These are phyloP conservation scores for Digitaria exilis DNA, from an alignment of 202 grass and related monocot species.

Conservation along the genomic window DNA sequence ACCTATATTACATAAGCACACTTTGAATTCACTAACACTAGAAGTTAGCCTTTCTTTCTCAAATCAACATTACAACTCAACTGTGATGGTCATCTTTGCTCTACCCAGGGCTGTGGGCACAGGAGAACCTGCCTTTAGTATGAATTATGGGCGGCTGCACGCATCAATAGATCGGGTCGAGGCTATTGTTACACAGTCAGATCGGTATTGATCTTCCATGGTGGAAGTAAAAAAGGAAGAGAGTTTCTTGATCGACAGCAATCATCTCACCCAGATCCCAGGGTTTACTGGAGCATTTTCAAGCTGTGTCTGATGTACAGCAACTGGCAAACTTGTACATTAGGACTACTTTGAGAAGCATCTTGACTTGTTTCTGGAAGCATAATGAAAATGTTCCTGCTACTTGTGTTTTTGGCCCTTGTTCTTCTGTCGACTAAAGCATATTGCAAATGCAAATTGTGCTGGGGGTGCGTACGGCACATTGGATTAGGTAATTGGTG, in stretches of 20 bases:
- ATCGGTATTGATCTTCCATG: slow-evolving; percentile 30
- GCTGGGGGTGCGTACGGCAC: not conserved
- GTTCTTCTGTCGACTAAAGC: not conserved
- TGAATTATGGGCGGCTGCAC: slow-evolving; percentile 86
- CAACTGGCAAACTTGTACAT: not conserved
- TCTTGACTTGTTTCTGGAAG: slow-evolving; percentile 1
- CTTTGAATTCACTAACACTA: not conserved
- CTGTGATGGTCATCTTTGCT: slow-evolving; percentile 1
- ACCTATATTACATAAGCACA: not conserved
- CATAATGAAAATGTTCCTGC: not conserved
- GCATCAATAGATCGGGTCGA: slow-evolving; percentile 93
- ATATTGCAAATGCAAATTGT: not conserved
- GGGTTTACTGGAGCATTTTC: not conserved
- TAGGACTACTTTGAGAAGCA: not conserved
- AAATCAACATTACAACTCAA: not conserved
- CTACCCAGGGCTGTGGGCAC: slow-evolving; percentile 78
- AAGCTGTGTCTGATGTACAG: slow-evolving; percentile 49
- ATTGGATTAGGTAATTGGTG: not conserved
- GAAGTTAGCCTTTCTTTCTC: not conserved
- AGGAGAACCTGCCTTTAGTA: slow-evolving; percentile 75
- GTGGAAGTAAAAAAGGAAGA: not conserved
- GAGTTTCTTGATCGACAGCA: not conserved
- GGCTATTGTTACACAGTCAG: slow-evolving; percentile 68
- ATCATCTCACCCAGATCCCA: not conserved
- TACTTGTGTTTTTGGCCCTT: slow-evolving; percentile 10